Evolutionary conservation across 2,329 filamentous ascomycete species (phyloP), one percentile per base, ranked within the genome.

Genomic region (Triangularia verruculosa): DNA sequence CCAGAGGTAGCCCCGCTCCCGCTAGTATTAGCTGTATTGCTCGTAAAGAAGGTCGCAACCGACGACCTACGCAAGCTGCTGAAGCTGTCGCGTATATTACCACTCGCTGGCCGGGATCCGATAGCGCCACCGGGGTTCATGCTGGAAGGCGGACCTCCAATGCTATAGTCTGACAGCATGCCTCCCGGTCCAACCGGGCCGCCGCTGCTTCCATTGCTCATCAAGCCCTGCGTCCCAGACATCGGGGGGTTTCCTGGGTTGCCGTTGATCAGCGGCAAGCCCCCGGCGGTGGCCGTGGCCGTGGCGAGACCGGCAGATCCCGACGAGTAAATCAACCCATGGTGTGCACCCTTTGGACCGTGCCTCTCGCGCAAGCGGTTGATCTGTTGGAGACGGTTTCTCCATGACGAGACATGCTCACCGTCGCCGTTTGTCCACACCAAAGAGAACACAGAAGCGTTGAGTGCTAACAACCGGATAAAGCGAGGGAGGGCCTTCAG

Each of bases 351-450:
- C 68, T 82, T 86, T 8, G 78, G 78, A 1, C 78, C 80, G 69
- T 89, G 83, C 64, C 84, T 86, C 64, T 96, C 91, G 27, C 93
- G 87, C 57, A 99, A 83, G 53, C 87, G 85, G 73, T 90, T 89
- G 73, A 99, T 96, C 74, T 94, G 91, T 57, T 90, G 86, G 12
- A 98, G 83, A 57, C 95, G 88, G 70, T 89, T 91, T 64, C 92
- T 88, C 95, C 95, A 98, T 8, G 92, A 91, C 11, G 92, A 95
- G 28, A 95, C 83, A 72, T 96, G 89, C 74, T 96, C 93, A 62
- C 89, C 89, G 67, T 90, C 86, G 55, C 88, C 84, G 71, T 86
- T 88, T 55, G 86, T 86, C 92, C 94, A 97, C n/a, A 97, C 93
- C 53, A 90, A 85, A 1, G 91, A 92, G 75, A 98, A 97, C 8